Percentiles rank a stretch among this genome's conserved stretches.
Evolutionary conservation across 2,329 filamentous ascomycete species (phyloP).

Genomic region (Rhynchosporium secalis): DNA sequence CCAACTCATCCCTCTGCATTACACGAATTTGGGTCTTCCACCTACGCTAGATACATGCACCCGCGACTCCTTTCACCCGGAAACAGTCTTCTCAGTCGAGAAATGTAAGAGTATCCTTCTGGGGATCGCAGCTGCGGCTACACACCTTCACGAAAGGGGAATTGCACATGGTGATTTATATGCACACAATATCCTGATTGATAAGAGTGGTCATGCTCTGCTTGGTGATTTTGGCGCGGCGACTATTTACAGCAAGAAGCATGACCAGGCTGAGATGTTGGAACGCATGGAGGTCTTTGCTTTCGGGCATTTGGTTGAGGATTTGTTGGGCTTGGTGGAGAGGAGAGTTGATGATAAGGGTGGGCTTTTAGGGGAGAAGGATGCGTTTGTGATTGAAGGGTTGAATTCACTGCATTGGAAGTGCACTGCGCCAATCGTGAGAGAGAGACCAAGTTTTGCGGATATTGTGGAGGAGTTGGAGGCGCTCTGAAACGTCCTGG

Average conservation of each 20-base stretch:
- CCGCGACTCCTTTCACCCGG: slow-evolving; percentile 45
- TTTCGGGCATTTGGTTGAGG: slow-evolving; percentile 50
- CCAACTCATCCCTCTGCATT: slow-evolving; percentile 48
- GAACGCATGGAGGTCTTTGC: slow-evolving; percentile 50
- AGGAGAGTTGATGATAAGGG: slow-evolving; percentile 27
- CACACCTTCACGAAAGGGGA: slow-evolving; percentile 46
- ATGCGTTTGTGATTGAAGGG: slow-evolving; percentile 33
- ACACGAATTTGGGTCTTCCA: slow-evolving; percentile 46
- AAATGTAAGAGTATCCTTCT: slow-evolving; percentile 43
- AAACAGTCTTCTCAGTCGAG: slow-evolving; percentile 36
- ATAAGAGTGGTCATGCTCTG: slow-evolving; percentile 45
- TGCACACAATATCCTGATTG: slow-evolving; percentile 50
- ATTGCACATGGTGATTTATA: slow-evolving; percentile 51
- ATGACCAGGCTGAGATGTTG: slow-evolving; percentile 34
- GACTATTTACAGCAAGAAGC: slow-evolving; percentile 44
- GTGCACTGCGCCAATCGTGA: slow-evolving; percentile 36
- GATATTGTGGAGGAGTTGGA: slow-evolving; percentile 33
- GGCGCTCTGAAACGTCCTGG: slow-evolving; percentile 11
- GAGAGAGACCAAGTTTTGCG: slow-evolving; percentile 34
- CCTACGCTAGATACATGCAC: slow-evolving; percentile 49
- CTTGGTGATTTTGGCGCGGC: slow-evolving; percentile 51
- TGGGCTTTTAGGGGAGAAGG: slow-evolving; percentile 32
- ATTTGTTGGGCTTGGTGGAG: slow-evolving; percentile 44
- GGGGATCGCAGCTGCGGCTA: slow-evolving; percentile 46
- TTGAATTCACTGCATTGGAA: slow-evolving; percentile 37